Evolutionary conservation across 257 asterid species (phyloP), one percentile per base, ranked within the genome.

Genomic region (Solanum phureja): DNA sequence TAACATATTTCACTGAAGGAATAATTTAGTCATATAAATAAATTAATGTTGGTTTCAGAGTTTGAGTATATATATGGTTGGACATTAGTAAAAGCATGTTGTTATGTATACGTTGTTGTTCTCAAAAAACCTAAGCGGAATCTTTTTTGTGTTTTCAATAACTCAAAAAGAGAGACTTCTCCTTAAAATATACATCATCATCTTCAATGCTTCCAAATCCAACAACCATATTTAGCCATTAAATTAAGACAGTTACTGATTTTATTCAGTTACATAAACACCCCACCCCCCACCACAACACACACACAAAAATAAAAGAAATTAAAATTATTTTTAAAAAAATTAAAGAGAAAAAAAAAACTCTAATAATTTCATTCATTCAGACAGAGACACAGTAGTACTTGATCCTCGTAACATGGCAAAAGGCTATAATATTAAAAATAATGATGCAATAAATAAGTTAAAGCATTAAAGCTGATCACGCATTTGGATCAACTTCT

Each of bases 131-230:
- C 23, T 3, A 21, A 74, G 82, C 10, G n/a, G 86, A 49, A 82
- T 82, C 86, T 49, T 82, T 79, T 82, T 82, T 82, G 12, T 82
- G 27, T 82, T 82, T 82, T 49, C 86, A 82, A 82, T 46, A 82
- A 27, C 66, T 79, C n/a, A 27, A 44, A 42, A 79, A 44, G 66
- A 46, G 86, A 29, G 86, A 82, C 86, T 38, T 33, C 21, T 82
- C 86, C 86, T 82, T 49, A 49, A 82, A 46, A 82, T 82, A 72
- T 33, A 72, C 11, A 81, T 49, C 44, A 49, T 46, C 68, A 49
- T 82, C 86, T 82, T 49, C 69, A 82, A 82, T 82, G 86, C 86
- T 29, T 24, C 69, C 86, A 49, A 74, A 82, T 82, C 86, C 86
- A 49, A 82, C 86, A 49, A 49, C 85, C 69, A 81, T 49, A 82